Evolutionary conservation across 2,329 filamentous ascomycete genomes (phyloP), one percentile per base, ranked within the genome.

Genomic region (Cadophora sp.): DNA sequence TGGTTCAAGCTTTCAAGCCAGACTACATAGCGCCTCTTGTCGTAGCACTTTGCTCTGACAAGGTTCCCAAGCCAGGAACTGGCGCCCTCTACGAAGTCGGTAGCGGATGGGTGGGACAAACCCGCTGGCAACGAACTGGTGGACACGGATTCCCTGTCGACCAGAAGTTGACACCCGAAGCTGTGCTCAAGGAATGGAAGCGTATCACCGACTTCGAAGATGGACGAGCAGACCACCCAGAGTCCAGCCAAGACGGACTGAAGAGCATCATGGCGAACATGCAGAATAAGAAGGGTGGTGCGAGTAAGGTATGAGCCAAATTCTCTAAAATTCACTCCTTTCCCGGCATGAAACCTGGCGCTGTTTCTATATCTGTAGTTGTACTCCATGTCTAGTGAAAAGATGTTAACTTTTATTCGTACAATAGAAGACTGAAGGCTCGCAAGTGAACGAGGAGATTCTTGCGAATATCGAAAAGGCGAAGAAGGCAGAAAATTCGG

Each of bases 1-100:
- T 98, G 84, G 94, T 99, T 22, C 94, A 98, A 84, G 95, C 96
- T 56, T 97, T 99, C 87, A 99, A 98, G 89, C 96, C 96, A 69
- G 95, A 98, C 79, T 98, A 97, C 82, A 94, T 99, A 80, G 96
- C 96, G 64, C 96, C 96, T 69, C 83, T 98, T 46, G 94, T 99
- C 62, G 89, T 95, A 65, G 89, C 94, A 53, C 91, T 99, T 67
- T 85, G 81, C 80, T 93, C 89, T 79, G 96, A 99, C 83, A 92
- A 93, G 82, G 89, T 94, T 64, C 95, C 96, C 31, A 87, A 92
- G 77, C 89, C 92, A 74, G 88, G 92, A 72, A 97, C 94, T 67
- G 95, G 95, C 72, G 91, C 91, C 64, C 87, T 99, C 59, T 99
- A 94, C 82, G 96, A 99, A 83, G 93, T 95, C 74, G 96, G 96